Base-by-base conservation (phyloP, 306 rosid species). In the Quercus variabilis region DNA sequence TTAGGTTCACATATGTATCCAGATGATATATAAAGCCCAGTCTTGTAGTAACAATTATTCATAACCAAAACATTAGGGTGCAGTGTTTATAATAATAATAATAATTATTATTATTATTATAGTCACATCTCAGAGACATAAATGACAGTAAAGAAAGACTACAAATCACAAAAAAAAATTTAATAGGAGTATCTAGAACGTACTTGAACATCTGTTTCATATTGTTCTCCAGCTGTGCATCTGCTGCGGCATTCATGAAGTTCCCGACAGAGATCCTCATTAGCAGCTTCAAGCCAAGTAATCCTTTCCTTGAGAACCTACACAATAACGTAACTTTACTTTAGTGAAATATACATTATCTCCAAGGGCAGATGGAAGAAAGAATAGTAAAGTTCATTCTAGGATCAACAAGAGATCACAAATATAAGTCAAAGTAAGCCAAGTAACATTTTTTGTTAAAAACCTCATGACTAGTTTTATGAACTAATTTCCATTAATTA, bases 251-350 rank as follows among this genome's bases (percentile, higher is more conserved):
- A 85, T 80, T 91, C 96, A 59, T 90, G 99, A 89, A 96, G 98
- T 87, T 96, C 98, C n/a, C 92, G 89, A 83, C 97, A 91, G 79
- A 96, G 98, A 84, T 96, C 96, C 85, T 90, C 98, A 86, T 96
- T 96, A 82, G 98, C 90, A 82, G 98, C 96, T 90, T 96, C 99
- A 81, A 96, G 99, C 91, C 96, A 91, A 80, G 94, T 68, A 87
- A 96, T 90, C 81, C 97, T 90, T 89, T 96, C 99, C 94, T 93
- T 96, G 65, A 96, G 97, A 80, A 87, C 93, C 99, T 96, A 81
- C 80, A 64, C 13, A 80, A 79, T 70, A 52, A 67, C 25, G 80
- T 31, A 62, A 85, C 46, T 77, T 72, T 8, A 67, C 38, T 35
- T 68, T 3, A 33, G 38, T 28, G n/a, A 68, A 33, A 67, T 14